A percentile compares a stretch with the other conserved stretches of the same genome.
These are phyloP conservation scores for Udeniomyces megalosporus DNA, from an alignment of 768 basidiomycete genomes.

Conservation along the genomic window DNA sequence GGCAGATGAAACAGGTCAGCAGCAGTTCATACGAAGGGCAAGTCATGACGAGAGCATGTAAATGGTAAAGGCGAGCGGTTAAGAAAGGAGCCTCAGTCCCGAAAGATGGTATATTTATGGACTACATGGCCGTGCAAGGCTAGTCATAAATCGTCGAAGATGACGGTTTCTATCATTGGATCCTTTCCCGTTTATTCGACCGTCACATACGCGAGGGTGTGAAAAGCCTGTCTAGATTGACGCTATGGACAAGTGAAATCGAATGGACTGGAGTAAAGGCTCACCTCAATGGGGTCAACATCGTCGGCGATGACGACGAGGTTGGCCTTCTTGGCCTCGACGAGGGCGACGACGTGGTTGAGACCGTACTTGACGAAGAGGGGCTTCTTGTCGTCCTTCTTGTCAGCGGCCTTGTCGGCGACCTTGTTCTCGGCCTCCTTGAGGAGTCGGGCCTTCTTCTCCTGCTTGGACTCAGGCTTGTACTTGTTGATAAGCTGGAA, in stretches of 20 bases:
- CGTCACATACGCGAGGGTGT: too few species aligned
- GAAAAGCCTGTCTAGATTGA: too few species aligned
- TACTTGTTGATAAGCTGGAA: conserved; percentile 74
- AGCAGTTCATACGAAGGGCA: too few species aligned
- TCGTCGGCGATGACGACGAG: conserved; percentile 90
- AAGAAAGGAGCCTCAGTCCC: conserved; percentile 60
- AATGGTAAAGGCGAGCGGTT: too few species aligned
- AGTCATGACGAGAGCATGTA: too few species aligned
- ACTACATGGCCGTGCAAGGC: conserved; percentile 43
- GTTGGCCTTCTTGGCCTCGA: conserved; percentile 89
- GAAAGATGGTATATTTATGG: conserved; percentile 84
- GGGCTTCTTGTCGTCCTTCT: conserved; percentile 76
- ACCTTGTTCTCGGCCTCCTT: conserved; percentile 50
- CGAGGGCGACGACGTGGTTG: conserved; percentile 86
- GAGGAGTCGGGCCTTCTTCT: conserved; percentile 88
- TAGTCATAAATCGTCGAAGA: conserved; percentile 28
- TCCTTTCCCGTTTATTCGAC: too few species aligned
- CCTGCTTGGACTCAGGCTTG: conserved; percentile 59
- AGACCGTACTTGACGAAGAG: conserved; percentile 89
- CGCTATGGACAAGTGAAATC: too few species aligned
- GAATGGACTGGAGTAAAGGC: neutral
- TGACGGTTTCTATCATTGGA: too few species aligned
- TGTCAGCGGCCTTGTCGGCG: conserved; percentile 36
- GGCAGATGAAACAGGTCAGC: too few species aligned
- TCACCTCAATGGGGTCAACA: conserved; percentile 83